Evolutionary conservation across 2,329 filamentous ascomycete genomes (phyloP), one percentile per base, ranked within the genome.

Genomic region (Trichoderma simmonsii): DNA sequence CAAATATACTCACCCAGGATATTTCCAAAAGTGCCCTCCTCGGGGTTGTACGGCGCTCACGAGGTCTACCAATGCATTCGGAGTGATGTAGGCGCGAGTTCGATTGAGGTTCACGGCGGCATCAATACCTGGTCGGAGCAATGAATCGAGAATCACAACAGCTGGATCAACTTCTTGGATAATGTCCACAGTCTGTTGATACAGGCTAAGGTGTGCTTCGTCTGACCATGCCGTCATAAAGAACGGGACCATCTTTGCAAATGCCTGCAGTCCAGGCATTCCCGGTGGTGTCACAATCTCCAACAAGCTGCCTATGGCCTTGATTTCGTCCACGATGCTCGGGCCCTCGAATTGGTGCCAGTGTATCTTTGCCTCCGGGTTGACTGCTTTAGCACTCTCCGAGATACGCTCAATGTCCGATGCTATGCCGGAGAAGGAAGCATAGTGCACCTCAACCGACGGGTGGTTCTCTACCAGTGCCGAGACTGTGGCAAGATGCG

Each of bases 61-160:
- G 74, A 80, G 77, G 76, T 86, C 80, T 73, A 83, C 74, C 77
- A 83, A 66, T 56, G 83, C 80, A 51, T 85, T 86, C 5, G 85
- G 85, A 39, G 82, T 82, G 21, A 86, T 74, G 1, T 85, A 73
- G 3, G 72, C 82, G 79, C 74, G 83, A 73, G 18, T 79, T 48
- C 77, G 70, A 43, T 75, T 73, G 18, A 73, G 67, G 26, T 77
- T 73, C 21, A 73, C 70, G 0, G 74, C 71, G 1, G 75, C 75
- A 36, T 79, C 76, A 3, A 78, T 71, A 4, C 73, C 75, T 1
- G 78, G 79, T 2, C 74, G 70, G n/a, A 82, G 77, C 3, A 79
- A 62, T 1, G 76, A 75, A 60, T 83, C 82, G 24, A 82, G 73
- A 2, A 80, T 77, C 1, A 80, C 74, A 8, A 82, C 59, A 4